Evolutionary conservation across 2,329 filamentous ascomycete genomes (phyloP).

Genomic region (Elsinoe australis): DNA sequence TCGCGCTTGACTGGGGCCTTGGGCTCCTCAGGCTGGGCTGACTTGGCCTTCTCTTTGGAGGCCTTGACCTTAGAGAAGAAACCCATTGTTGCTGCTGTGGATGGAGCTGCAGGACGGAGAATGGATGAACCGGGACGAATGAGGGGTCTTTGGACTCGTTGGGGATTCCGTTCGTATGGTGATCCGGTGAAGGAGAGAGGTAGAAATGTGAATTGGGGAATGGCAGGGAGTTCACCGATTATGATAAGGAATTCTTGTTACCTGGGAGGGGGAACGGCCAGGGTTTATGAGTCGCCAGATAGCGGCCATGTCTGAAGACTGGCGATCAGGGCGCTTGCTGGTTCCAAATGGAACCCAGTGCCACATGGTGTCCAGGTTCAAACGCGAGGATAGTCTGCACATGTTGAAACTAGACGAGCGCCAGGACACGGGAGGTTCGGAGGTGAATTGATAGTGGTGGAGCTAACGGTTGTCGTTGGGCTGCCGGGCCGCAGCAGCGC

Average conservation of each 20-base stretch:
- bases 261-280: neutral
- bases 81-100: conserved; percentile 25
- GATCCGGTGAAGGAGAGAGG: neutral
- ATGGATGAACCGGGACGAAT: no score
- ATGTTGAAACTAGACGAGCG: conserved; percentile 14
- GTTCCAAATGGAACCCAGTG: conserved; percentile 1
- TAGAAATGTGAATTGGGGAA: neutral
- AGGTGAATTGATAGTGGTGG: conserved; percentile 16
- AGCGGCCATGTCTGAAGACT: conserved; percentile 4
- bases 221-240: neutral
- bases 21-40: conserved; percentile 16
- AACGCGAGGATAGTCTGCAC: conserved; percentile 4
- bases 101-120: no score
- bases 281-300: conserved; percentile 5
- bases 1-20: conserved; percentile 24
- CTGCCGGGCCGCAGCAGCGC: conserved; percentile 11
- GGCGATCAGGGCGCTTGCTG: conserved; percentile 20
- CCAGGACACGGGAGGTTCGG: conserved; percentile 13
- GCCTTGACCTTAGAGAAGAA: conserved; percentile 30
- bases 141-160: no score
- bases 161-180: no score
- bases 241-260: neutral
- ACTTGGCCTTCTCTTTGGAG: conserved; percentile 22
- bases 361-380: conserved; percentile 11
- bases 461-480: conserved; percentile 12